phyloP scores from a whole-genome alignment of 371 early-diverging fungal genomes.

The Mucor indicus region DNA sequence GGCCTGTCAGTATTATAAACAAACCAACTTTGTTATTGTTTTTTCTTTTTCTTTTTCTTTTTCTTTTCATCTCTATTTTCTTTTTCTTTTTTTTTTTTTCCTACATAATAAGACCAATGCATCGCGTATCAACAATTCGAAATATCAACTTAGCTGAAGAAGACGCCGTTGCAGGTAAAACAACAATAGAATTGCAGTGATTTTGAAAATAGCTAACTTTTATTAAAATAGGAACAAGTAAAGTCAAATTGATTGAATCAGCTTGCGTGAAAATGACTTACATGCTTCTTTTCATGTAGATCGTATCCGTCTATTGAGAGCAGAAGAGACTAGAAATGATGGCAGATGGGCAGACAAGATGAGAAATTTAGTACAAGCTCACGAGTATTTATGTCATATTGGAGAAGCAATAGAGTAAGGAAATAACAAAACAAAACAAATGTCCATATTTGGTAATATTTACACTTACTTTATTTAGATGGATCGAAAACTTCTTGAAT shows the following conservation, averaged over 20 bases:
- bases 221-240: constrained; percentile 15
- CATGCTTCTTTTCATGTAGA: constrained; percentile 27
- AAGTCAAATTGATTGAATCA: neutral
- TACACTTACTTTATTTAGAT: constrained; percentile 50
- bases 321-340: constrained; percentile 45
- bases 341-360: constrained; percentile 90
- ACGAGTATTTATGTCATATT: constrained; percentile 99
- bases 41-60: neutral
- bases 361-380: constrained; percentile 88
- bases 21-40: neutral
- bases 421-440: neutral
- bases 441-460: constrained; percentile 7
- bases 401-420: constrained; percentile 98
- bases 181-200: neutral
- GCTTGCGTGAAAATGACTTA: neutral
- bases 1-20: too few relatives aligned
- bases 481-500: constrained; percentile 92
- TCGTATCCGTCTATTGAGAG: constrained; percentile 59
- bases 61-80: neutral
- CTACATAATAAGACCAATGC: neutral
- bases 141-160: constrained; percentile 9
- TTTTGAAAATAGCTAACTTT: neutral
- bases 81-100: neutral
- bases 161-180: constrained; percentile 9
- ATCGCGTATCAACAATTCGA: constrained; percentile 4